Percentiles rank a stretch among this genome's conserved stretches.
Evolutionary conservation across 805 yeast genomes (phyloP).

Genomic region (Dipodascus geniculatus): DNA sequence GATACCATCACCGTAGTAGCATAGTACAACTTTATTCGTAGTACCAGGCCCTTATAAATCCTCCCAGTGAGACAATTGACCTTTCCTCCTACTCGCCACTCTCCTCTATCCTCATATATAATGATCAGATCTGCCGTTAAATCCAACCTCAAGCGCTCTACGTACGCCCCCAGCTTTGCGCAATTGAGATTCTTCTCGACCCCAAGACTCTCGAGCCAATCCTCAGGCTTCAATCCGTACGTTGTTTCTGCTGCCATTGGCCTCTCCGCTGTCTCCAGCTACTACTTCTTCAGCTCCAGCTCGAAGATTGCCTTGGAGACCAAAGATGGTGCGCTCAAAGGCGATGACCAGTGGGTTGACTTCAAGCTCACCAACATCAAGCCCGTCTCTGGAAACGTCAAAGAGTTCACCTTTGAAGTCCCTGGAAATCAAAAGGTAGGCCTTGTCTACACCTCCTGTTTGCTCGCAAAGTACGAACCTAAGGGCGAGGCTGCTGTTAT

Average conservation of each 20-base stretch:
- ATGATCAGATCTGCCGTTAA: neutral
- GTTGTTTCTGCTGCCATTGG: slow-evolving; percentile 30
- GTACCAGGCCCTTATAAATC: too few relatives aligned
- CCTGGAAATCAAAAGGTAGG: slow-evolving; percentile 59
- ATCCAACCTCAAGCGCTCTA: neutral
- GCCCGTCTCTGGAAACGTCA: slow-evolving; percentile 26
- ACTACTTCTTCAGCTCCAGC: slow-evolving; percentile 25
- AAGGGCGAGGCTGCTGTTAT: slow-evolving; percentile 75
- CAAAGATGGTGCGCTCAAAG: slow-evolving; percentile 14
- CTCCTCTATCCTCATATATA: neutral
- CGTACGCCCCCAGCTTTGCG: neutral
- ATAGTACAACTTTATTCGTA: neutral
- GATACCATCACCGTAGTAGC: neutral
- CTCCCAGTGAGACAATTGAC: too few relatives aligned
- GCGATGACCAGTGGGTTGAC: slow-evolving; percentile 22
- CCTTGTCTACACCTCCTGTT: slow-evolving; percentile 62
- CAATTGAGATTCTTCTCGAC: neutral
- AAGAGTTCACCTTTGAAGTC: slow-evolving; percentile 57
- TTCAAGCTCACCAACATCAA: slow-evolving; percentile 13
- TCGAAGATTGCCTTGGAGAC: slow-evolving; percentile 14
- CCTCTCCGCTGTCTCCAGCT: slow-evolving; percentile 36
- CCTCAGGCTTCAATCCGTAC: neutral
- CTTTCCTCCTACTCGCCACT: too few relatives aligned
- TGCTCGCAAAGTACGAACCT: slow-evolving; percentile 64
- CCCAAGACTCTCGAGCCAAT: neutral